phyloP scores from a whole-genome alignment of 805 yeast species.

The Cyberlindnera nakhonratchasimensis region DNA sequence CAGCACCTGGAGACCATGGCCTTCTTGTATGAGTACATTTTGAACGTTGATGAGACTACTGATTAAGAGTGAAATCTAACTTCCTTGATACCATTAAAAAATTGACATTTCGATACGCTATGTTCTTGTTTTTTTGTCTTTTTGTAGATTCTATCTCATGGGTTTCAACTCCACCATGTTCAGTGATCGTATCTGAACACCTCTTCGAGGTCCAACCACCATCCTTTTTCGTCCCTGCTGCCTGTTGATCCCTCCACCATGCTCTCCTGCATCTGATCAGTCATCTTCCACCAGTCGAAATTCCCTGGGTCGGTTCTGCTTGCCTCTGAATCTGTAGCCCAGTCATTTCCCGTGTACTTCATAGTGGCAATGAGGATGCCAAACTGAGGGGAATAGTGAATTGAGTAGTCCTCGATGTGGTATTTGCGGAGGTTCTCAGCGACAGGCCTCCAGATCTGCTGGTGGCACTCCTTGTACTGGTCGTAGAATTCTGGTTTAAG shows the following conservation, averaged over 20 bases:
- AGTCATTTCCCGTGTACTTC: slow-evolving; percentile 38
- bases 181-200: slow-evolving; percentile 36
- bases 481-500: slow-evolving; percentile 37
- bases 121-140: no score
- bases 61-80: slow-evolving; percentile 1
- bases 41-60: slow-evolving; percentile 36
- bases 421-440: slow-evolving; percentile 32
- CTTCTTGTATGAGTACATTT: slow-evolving; percentile 46
- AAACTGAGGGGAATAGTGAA: slow-evolving; percentile 33
- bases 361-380: slow-evolving; percentile 34
- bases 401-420: slow-evolving; percentile 41
- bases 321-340: slow-evolving; percentile 33
- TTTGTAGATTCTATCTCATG: no score
- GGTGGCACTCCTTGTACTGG: slow-evolving; percentile 35
- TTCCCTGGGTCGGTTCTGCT: slow-evolving; percentile 36
- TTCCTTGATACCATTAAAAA: no score
- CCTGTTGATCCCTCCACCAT: slow-evolving; percentile 37
- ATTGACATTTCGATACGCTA: not conserved
- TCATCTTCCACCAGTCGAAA: slow-evolving; percentile 39
- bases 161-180: no score
- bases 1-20: slow-evolving; percentile 52
- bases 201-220: slow-evolving; percentile 39
- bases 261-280: slow-evolving; percentile 39
- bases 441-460: slow-evolving; percentile 32
- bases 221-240: slow-evolving; percentile 35